A percentile compares a stretch with the other conserved stretches of the same genome.
Conservation (phyloP, 805 yeast genomes). For the Kazachstania psychrophila region DNA sequence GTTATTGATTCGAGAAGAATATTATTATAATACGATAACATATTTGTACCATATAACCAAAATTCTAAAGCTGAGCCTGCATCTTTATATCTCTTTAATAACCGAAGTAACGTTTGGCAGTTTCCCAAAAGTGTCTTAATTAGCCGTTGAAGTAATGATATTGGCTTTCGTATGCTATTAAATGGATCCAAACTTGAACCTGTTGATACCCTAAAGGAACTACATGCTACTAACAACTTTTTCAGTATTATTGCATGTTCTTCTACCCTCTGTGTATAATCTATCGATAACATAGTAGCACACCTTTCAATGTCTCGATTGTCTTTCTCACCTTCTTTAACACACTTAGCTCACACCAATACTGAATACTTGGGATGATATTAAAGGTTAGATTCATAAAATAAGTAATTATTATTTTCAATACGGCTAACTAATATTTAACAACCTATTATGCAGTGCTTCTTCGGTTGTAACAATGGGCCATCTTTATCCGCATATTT, state of each 20-base stretch:
- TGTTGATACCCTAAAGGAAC: neutral
- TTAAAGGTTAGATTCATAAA: no score
- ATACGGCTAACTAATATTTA: no score
- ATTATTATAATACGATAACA: neutral
- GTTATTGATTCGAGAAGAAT: slow-evolving; percentile 10
- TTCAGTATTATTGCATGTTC: neutral
- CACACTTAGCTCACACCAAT: no score
- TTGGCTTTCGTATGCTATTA: neutral
- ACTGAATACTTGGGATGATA: no score
- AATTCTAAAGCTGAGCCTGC: neutral
- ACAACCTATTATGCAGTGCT: neutral
- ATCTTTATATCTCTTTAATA: neutral
- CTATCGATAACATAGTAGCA: neutral
- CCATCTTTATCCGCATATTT: no score
- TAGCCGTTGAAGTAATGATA: neutral
- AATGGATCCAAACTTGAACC: slow-evolving; percentile 1
- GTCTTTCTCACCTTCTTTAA: no score
- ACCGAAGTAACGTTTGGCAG: neutral
- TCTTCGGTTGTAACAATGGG: neutral
- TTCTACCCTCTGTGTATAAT: neutral
- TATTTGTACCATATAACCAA: neutral
- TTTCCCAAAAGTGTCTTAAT: neutral
- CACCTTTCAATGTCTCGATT: no score
- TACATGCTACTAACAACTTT: neutral
- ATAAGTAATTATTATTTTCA: no score